Conservation (phyloP, 208 protist species). For the Leishmania aethiopica region DNA sequence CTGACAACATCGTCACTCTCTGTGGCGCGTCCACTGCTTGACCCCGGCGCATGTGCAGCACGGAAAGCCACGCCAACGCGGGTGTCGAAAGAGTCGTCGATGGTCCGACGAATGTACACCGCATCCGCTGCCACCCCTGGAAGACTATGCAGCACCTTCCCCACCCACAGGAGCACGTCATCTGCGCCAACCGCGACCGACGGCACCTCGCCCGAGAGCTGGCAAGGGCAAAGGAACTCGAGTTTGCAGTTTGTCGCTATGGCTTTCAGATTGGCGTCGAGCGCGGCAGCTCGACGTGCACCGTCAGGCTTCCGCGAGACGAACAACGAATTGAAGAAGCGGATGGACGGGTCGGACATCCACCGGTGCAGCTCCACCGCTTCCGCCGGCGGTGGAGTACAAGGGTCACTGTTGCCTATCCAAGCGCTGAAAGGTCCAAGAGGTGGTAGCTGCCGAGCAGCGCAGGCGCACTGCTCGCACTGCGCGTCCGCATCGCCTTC, state of each 20-base stretch:
- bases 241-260: constrained; percentile 19
- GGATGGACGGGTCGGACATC: constrained; percentile 26
- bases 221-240: constrained; percentile 26
- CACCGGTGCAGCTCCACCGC: constrained; percentile 28
- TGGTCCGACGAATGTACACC: constrained; percentile 29
- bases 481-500: constrained; percentile 35
- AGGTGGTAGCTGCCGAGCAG: constrained; percentile 18
- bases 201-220: constrained; percentile 15
- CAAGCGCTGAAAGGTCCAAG: constrained; percentile 33
- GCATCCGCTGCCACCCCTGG: constrained; percentile 41
- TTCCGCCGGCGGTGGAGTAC: neutral
- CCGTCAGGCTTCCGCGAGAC: constrained; percentile 17
- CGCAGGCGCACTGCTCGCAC: constrained; percentile 31
- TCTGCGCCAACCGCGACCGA: constrained; percentile 29
- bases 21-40: neutral
- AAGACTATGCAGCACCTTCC: constrained; percentile 43
- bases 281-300: neutral
- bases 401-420: constrained; percentile 11
- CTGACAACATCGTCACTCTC: neutral
- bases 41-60: neutral
- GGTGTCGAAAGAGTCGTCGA: constrained; percentile 47
- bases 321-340: constrained; percentile 36
- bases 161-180: constrained; percentile 39
- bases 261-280: constrained; percentile 24
- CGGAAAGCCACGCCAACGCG: neutral